Evolutionary conservation across 768 basidiomycete species (phyloP).

Genomic region (Crucibulum laeve): DNA sequence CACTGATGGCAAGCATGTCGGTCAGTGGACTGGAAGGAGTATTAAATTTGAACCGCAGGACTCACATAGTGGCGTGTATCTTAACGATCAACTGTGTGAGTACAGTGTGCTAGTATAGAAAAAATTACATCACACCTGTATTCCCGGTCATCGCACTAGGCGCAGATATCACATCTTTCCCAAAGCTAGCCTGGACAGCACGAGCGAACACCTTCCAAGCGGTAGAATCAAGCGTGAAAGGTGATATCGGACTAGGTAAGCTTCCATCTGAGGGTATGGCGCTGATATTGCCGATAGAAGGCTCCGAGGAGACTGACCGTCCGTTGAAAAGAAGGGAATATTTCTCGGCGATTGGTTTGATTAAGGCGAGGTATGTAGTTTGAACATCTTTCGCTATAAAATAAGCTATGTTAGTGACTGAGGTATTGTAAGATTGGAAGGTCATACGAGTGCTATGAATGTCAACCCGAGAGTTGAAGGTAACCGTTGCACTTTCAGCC

Average conservation of each 20-base stretch:
- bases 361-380: conserved; percentile 12
- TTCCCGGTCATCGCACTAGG: conserved; percentile 27
- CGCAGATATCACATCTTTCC: conserved; percentile 17
- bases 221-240: conserved; percentile 12
- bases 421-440: background rate
- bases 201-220: conserved; percentile 20
- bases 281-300: conserved; percentile 21
- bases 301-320: conserved; percentile 10
- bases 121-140: conserved; percentile 13
- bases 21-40: background rate
- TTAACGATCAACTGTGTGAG: conserved; percentile 3
- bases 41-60: background rate
- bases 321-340: conserved; percentile 19
- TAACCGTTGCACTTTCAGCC: conserved; percentile 19
- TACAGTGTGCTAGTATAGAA: background rate
- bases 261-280: conserved; percentile 12
- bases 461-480: conserved; percentile 23
- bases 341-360: conserved; percentile 19
- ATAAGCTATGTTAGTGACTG: background rate
- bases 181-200: conserved; percentile 23
- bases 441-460: conserved; percentile 21
- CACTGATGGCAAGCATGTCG: conserved; percentile 9
- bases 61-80: conserved; percentile 26
- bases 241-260: conserved; percentile 21
- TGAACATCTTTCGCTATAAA: conserved; percentile 13